Evolutionary conservation across 352 stramenopile species (phyloP), one percentile per base, ranked within the genome.

Genomic region (Elongisporangium anandrum): DNA sequence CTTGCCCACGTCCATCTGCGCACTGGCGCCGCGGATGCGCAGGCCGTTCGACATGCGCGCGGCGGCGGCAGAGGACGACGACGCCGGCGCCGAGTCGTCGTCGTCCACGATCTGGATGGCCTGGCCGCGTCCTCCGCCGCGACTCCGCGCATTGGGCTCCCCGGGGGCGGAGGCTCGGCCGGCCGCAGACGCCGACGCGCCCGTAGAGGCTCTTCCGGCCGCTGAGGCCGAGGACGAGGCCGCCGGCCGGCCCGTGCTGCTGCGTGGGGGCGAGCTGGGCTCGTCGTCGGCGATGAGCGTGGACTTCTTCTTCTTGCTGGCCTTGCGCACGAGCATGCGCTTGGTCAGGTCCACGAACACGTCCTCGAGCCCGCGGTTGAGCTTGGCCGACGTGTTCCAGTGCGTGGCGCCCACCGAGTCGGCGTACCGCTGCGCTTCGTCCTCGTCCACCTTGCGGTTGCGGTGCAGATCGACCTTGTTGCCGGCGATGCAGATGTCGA

Each of bases 401-500:
- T 97, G 88, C 50, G 76, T 78, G 39, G 92, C 92, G 22, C 87
- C 85, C 20, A 97, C 86, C 15, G 81, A 95, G 53, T 87, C 82
- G 13, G 91, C 90, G 68, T 96, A 97, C 51, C 77, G 69, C 34
- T 76, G 68, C 16, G 89, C 92, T 16, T 97, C 92, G 21, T 90
- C 78, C 57, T 95, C 81, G 47, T 75, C 75, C 22, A 98, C 92
- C 60, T 95, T 92, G 20, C 92, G 82, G 60, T 88, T 90, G 39
- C 85, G 85, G 63, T 97, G 88, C 39, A 97, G 67, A 66, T 98
- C 93, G 56, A 77, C 77, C 63, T 98, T 98, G 70, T 98, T 98
- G 47, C 92, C 93, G 15, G 89, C 90, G 66, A 98, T 97, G 38
- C 72, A 84, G 54, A 98, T 97, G 45, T 85, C 75, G 56, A 98